Evolutionary conservation across 2,329 filamentous ascomycete genomes (phyloP).

Genomic region (Trichoderma sp.): DNA sequence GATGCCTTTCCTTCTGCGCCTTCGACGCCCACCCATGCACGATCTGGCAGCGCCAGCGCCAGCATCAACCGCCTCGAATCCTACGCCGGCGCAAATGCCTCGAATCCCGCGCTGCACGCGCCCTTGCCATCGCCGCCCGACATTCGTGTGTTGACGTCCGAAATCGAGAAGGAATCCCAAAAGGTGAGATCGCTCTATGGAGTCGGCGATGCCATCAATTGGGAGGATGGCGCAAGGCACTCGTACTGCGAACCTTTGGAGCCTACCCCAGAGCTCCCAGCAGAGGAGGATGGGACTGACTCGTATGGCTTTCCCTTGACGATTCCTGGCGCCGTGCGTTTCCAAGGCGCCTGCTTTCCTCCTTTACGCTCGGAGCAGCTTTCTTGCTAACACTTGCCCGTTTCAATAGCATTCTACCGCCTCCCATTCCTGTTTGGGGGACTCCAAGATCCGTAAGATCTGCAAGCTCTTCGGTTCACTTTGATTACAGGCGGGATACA

Average conservation of each 20-base stretch:
- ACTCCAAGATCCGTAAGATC: constrained; percentile 48
- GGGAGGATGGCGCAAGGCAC: constrained; percentile 56
- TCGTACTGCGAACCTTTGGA: constrained; percentile 54
- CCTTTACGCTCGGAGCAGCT: constrained; percentile 34
- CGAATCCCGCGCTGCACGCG: constrained; percentile 3
- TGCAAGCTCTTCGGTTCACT: constrained; percentile 50
- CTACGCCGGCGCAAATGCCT: not conserved
- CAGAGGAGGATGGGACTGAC: constrained; percentile 57
- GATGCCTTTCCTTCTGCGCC: constrained; percentile 17
- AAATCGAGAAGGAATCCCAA: constrained; percentile 66
- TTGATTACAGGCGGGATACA: constrained; percentile 46
- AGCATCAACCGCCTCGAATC: constrained; percentile 23
- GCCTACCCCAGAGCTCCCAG: constrained; percentile 55
- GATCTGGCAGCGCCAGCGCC: constrained; percentile 16
- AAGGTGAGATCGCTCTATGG: constrained; percentile 70
- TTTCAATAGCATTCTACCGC: constrained; percentile 36
- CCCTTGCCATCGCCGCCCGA: constrained; percentile 47
- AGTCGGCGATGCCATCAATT: constrained; percentile 56
- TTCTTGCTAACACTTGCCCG: constrained; percentile 31
- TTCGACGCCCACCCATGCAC: constrained; percentile 22
- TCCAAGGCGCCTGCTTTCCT: not conserved
- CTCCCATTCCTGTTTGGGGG: constrained; percentile 41
- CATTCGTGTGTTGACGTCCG: constrained; percentile 58
- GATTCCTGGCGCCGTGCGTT: constrained; percentile 33
- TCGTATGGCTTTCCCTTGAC: constrained; percentile 59